A percentile compares a stretch with the other conserved stretches of the same genome.
Evolutionary conservation across 2,329 filamentous ascomycete species (phyloP).

Genomic region (Botryotinia globosa): DNA sequence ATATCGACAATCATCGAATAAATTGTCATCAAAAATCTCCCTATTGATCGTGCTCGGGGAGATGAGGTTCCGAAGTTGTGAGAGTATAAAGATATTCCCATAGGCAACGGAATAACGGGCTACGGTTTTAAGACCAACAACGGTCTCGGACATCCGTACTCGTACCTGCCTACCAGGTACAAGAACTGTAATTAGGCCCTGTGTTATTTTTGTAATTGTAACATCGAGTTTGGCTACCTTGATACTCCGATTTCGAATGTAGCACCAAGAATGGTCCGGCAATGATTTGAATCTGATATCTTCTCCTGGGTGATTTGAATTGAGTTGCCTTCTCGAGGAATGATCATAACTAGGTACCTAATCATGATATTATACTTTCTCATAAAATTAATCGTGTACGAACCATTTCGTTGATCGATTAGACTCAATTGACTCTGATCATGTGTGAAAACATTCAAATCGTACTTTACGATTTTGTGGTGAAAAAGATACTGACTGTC

Average conservation of each 20-base stretch:
- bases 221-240: neutral
- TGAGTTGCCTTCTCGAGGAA: neutral
- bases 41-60: neutral
- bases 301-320: neutral
- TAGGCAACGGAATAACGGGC: neutral
- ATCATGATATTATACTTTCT: neutral
- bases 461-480: neutral
- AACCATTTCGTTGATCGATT: neutral
- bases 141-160: neutral
- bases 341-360: neutral
- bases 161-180: neutral
- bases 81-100: neutral
- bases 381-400: neutral
- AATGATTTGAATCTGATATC: neutral
- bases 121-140: neutral
- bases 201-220: neutral
- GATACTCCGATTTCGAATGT: neutral
- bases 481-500: neutral
- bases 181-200: neutral
- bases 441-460: neutral
- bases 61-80: neutral
- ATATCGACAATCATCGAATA: neutral
- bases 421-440: neutral
- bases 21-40: neutral
- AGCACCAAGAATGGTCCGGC: neutral